Evolutionary conservation across 1,284 basidiomycete genomes (phyloP), one percentile per base, ranked within the genome.

Genomic region (Ceratobasidium sp.): DNA sequence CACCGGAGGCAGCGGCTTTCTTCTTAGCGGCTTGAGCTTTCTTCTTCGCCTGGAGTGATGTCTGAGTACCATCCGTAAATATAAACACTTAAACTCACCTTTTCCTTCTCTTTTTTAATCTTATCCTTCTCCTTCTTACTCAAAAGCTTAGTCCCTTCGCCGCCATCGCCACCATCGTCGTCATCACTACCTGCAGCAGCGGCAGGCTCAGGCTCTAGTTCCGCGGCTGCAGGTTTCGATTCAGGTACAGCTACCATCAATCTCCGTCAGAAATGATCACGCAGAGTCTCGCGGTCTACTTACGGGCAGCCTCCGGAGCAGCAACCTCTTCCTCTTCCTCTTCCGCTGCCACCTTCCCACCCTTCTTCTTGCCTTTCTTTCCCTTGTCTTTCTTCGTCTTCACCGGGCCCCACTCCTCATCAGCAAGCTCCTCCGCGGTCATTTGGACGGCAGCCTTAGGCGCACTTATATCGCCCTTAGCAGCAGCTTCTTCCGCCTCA

Each of bases 81-180:
- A 76, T 2, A 44, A 23, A 28, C 77, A 23, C 9, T 61, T 56
- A 46, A 42, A 80, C 84, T 49, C 70, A 92, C 95, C 92, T 97
- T 97, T 87, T 97, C 96, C 78, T 91, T 91, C 86, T 97, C 96
- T 86, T 97, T 97, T 90, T 97, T 97, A 79, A 97, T 87, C 83
- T 92, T 93, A 84, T 97, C 95, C 87, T 97, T 97, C 88, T 97
- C 95, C 85, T 97, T 96, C 87, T 97, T 97, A 15, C 92, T 91
- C 39, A 97, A 86, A 53, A 97, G 83, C 84, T 92, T 92, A 15
- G 87, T 82, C 12, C 86, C 88, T 72, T 84, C 84, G 39, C 83
- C 86, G 15, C 85, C 86, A 44, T 86, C 88, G 12, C 86, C 88
- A 33, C 86, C 85, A 72, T 87, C 89, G 5, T 88, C 89, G 18